phyloP scores from a whole-genome alignment of 2,329 filamentous ascomycete genomes.

The Talaromyces marneffei region DNA sequence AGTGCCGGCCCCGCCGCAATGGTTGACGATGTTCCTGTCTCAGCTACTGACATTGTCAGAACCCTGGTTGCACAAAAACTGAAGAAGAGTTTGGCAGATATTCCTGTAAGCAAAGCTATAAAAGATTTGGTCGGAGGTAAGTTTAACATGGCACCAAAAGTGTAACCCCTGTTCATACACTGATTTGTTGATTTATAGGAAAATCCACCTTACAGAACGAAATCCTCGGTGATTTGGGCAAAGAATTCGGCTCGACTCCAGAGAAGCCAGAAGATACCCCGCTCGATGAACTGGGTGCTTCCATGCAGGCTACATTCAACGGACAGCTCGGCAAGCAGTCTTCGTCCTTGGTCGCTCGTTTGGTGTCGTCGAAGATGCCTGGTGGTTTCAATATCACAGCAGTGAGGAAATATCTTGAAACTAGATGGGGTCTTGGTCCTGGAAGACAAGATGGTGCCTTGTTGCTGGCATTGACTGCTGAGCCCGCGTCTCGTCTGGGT shows the following conservation, averaged over 20 bases:
- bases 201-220: slow-evolving; percentile 99
- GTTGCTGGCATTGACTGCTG: slow-evolving; percentile 83
- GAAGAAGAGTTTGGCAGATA: slow-evolving; percentile 84
- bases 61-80: slow-evolving; percentile 92
- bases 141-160: slow-evolving; percentile 29
- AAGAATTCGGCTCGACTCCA: slow-evolving; percentile 95
- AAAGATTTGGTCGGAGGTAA: slow-evolving; percentile 96
- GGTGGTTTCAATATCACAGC: slow-evolving; percentile 98
- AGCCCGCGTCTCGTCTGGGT: slow-evolving; percentile 79
- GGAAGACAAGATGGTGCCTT: slow-evolving; percentile 90
- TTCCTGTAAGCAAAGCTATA: slow-evolving; percentile 92
- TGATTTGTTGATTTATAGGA: slow-evolving; percentile 48
- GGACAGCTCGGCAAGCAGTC: slow-evolving; percentile 97
- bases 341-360: slow-evolving; percentile 80
- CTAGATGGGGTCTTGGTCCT: slow-evolving; percentile 78
- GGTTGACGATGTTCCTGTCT: slow-evolving; percentile 79
- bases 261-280: slow-evolving; percentile 98
- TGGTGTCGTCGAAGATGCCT: slow-evolving; percentile 99
- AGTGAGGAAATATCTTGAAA: slow-evolving; percentile 90
- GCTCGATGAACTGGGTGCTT: slow-evolving; percentile 85
- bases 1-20: slow-evolving; percentile 80
- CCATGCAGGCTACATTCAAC: slow-evolving; percentile 98
- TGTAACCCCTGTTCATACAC: neutral
- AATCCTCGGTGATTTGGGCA: slow-evolving; percentile 93
- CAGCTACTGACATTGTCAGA: slow-evolving; percentile 83